phyloP scores from a whole-genome alignment of 2,329 filamentous ascomycete species.

The Falciphora oryzae region DNA sequence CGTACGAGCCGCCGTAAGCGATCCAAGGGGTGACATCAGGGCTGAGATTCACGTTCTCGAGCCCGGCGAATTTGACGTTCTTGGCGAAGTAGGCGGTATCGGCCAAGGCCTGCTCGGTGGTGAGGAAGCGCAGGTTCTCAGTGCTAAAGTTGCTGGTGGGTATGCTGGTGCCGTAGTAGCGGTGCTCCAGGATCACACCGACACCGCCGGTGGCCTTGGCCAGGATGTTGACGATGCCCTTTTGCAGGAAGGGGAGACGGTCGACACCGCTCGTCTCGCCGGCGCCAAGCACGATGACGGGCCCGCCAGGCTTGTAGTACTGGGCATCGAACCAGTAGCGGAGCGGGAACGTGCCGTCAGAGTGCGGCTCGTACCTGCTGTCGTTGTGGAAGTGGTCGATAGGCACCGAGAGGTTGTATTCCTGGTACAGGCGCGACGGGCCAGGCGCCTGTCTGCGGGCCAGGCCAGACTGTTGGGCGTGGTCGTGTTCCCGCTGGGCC shows the following conservation, averaged over 20 bases:
- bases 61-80: conserved; percentile 63
- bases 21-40: conserved; percentile 60
- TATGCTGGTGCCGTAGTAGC: conserved; percentile 77
- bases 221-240: conserved; percentile 69
- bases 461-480: not conserved
- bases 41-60: conserved; percentile 62
- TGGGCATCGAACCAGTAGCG: conserved; percentile 80
- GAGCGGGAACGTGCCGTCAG: conserved; percentile 59
- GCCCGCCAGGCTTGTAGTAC: conserved; percentile 71
- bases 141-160: conserved; percentile 61
- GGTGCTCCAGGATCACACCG: conserved; percentile 77
- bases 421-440: conserved; percentile 26
- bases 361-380: conserved; percentile 70
- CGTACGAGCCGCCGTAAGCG: conserved; percentile 79
- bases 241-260: conserved; percentile 65
- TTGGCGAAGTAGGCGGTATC: conserved; percentile 77
- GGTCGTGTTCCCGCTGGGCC: not conserved
- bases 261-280: conserved; percentile 63
- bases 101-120: conserved; percentile 75
- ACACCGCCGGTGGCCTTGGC: conserved; percentile 66
- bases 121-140: conserved; percentile 71
- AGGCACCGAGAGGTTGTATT: conserved; percentile 39
- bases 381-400: conserved; percentile 85
- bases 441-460: not conserved
- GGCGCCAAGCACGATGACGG: conserved; percentile 69